A percentile compares a stretch with the other conserved stretches of the same genome.
phyloP scores from a whole-genome alignment of 306 rosid species.

The Acacia confusa region DNA sequence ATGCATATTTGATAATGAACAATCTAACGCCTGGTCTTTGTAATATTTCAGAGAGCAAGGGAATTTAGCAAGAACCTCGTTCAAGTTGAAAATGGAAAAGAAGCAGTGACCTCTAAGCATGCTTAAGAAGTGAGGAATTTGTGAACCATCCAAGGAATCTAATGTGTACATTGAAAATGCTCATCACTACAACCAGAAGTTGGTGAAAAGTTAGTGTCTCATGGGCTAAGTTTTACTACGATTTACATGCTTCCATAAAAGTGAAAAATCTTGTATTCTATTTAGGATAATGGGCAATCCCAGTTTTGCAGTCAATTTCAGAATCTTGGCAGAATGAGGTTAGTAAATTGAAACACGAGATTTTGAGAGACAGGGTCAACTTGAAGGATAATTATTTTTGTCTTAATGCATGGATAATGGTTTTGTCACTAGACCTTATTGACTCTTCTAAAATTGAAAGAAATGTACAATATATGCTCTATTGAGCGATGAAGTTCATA shows the following conservation, averaged over 20 bases:
- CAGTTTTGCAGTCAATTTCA: constrained; percentile 34
- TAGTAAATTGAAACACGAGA: constrained; percentile 31
- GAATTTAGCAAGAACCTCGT: constrained; percentile 49
- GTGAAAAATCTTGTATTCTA: constrained; percentile 32
- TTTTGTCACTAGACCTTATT: neutral
- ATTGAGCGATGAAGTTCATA: neutral
- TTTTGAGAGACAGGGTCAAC: constrained; percentile 24
- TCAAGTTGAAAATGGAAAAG: constrained; percentile 46
- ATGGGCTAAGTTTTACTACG: constrained; percentile 31
- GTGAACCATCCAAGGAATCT: constrained; percentile 26
- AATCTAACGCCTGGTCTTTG: constrained; percentile 1
- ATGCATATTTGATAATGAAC: neutral
- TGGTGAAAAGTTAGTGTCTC: constrained; percentile 38
- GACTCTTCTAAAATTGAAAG: neutral
- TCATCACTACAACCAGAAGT: constrained; percentile 37
- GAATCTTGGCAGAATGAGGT: constrained; percentile 4
- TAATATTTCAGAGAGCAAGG: constrained; percentile 49
- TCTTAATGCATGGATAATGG: neutral
- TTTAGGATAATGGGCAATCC: constrained; percentile 39
- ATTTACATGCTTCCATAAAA: constrained; percentile 27
- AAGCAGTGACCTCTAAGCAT: constrained; percentile 31
- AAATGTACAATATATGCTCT: neutral
- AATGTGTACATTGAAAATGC: constrained; percentile 31
- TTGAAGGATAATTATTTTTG: constrained; percentile 13
- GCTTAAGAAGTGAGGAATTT: constrained; percentile 34